Conservation (phyloP, 2,329 filamentous ascomycete genomes). For the Annulohypoxylon truncatum region DNA sequence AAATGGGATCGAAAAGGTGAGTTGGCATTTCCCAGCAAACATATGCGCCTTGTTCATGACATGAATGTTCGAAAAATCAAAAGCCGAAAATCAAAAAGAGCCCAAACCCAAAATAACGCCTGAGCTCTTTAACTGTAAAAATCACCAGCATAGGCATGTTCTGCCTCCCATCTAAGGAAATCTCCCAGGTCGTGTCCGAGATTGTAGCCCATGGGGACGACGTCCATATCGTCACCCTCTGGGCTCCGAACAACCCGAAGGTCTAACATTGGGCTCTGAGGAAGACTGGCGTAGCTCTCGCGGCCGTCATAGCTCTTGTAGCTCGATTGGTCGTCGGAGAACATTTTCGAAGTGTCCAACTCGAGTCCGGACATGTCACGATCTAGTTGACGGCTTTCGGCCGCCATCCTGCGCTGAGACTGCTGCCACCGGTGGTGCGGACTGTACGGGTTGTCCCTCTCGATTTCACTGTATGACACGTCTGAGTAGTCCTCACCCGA, state of each 20-base stretch:
- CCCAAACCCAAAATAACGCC: constrained; percentile 17
- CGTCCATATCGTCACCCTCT: constrained; percentile 54
- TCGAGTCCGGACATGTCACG: constrained; percentile 33
- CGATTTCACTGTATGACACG: constrained; percentile 46
- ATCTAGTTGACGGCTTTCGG: constrained; percentile 28
- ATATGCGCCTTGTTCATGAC: constrained; percentile 25
- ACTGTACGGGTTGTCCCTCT: constrained; percentile 46
- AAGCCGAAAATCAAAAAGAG: not conserved
- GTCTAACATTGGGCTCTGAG: constrained; percentile 64
- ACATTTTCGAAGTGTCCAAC: constrained; percentile 31
- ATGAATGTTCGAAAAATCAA: not conserved
- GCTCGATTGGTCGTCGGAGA: constrained; percentile 32
- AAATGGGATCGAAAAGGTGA: not conserved
- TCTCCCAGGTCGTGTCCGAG: constrained; percentile 69
- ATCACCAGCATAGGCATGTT: constrained; percentile 58
- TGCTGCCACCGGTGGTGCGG: constrained; percentile 44
- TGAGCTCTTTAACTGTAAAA: constrained; percentile 30
- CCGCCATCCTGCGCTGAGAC: constrained; percentile 25
- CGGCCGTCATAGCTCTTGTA: constrained; percentile 41
- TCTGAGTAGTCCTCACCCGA: constrained; percentile 48
- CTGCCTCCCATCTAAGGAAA: constrained; percentile 68
- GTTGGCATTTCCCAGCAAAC: constrained; percentile 6
- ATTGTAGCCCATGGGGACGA: constrained; percentile 71
- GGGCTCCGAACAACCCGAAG: constrained; percentile 56
- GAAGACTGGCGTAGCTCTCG: constrained; percentile 58